Conservation (phyloP, 768 basidiomycete genomes). For the Boletus tomentosulus region DNA sequence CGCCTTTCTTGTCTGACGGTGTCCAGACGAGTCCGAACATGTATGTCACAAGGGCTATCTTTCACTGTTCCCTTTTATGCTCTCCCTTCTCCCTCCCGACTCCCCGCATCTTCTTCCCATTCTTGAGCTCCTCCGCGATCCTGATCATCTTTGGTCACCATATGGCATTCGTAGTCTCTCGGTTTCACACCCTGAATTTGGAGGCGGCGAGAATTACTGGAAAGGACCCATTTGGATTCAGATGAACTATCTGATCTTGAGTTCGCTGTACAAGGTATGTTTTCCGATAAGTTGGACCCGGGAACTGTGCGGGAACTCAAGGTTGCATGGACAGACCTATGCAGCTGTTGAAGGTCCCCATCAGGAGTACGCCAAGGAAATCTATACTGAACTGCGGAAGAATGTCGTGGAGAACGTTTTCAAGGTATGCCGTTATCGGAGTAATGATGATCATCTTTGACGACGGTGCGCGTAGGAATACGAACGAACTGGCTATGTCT, state of each 20-base stretch:
- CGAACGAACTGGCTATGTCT: conserved; percentile 88
- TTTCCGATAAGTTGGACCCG: background rate
- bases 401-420: conserved; percentile 85
- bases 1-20: background rate
- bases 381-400: conserved; percentile 74
- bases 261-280: conserved; percentile 70
- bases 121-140: conserved; percentile 74
- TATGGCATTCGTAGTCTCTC: conserved; percentile 88
- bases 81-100: conserved; percentile 69
- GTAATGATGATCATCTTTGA: background rate
- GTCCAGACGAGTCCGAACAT: conserved; percentile 82
- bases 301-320: background rate
- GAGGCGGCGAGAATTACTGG: conserved; percentile 95
- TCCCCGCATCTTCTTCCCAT: conserved; percentile 82
- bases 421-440: conserved; percentile 40
- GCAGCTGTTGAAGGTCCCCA: conserved; percentile 76
- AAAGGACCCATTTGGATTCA: conserved; percentile 95
- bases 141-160: conserved; percentile 85
- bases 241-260: conserved; percentile 91
- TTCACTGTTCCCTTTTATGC: conserved; percentile 89
- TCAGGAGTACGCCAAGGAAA: conserved; percentile 65
- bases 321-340: conserved; percentile 56
- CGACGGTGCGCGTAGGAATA: conserved; percentile 60
- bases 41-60: conserved; percentile 92
- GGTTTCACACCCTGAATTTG: conserved; percentile 85